A percentile compares a stretch with the other conserved stretches of the same genome.
phyloP scores from a whole-genome alignment of 768 basidiomycete species.

The Omphalotus guepiniiformis region DNA sequence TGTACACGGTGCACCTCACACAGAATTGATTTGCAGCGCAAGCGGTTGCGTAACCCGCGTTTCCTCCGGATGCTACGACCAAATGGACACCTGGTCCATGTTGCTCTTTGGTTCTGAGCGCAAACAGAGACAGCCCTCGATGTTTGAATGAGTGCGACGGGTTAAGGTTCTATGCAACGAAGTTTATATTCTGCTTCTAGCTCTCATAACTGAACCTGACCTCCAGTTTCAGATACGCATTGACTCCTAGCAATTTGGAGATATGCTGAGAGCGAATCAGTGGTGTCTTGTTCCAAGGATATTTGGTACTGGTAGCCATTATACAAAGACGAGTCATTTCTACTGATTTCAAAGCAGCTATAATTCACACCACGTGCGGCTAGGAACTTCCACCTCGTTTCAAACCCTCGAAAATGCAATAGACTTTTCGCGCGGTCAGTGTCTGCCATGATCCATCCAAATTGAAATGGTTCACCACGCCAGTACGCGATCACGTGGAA shows the following conservation, averaged over 20 bases:
- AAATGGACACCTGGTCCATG: constrained; percentile 56
- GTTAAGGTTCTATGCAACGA: constrained; percentile 55
- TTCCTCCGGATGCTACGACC: constrained; percentile 74
- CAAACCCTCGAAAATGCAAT: no score
- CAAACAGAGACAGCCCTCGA: constrained; percentile 63
- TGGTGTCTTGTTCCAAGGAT: constrained; percentile 61
- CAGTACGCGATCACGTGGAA: no score
- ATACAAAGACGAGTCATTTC: no score
- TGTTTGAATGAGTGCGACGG: constrained; percentile 76
- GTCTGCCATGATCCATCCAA: no score
- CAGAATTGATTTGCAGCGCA: constrained; percentile 51
- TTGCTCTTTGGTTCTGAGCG: constrained; percentile 43
- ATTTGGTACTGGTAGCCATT: no score
- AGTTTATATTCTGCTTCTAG: constrained; percentile 1
- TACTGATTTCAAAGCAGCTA: no score
- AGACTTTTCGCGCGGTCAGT: no score
- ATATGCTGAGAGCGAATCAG: constrained; percentile 57
- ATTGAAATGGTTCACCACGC: no score
- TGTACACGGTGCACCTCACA: constrained; percentile 62
- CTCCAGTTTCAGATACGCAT: constrained; percentile 72
- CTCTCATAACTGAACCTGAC: constrained; percentile 27
- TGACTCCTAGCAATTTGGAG: constrained; percentile 45
- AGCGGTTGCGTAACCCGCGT: constrained; percentile 73
- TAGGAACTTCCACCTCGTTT: no score
- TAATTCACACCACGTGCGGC: no score